Conservation (phyloP, 768 basidiomycete genomes). For the Tricholomella constricta region DNA sequence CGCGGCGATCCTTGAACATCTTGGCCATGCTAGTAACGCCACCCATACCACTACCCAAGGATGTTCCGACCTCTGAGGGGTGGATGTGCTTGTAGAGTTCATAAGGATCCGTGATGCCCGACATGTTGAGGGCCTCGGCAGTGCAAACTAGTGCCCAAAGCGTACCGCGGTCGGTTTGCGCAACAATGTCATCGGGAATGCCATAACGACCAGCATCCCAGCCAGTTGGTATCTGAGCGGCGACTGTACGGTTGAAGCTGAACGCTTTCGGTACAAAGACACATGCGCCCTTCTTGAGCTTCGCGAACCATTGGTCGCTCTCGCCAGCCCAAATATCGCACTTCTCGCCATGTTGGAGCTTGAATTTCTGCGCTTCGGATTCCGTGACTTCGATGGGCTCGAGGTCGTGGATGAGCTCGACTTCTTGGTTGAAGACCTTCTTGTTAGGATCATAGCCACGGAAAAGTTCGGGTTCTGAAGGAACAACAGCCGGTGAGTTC, state of each 20-base stretch:
- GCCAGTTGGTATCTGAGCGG: slow-evolving; percentile 95
- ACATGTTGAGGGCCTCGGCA: slow-evolving; percentile 94
- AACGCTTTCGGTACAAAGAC: slow-evolving; percentile 94
- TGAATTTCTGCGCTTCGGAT: slow-evolving; percentile 92
- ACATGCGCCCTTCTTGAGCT: slow-evolving; percentile 97
- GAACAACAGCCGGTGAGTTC: slow-evolving; percentile 15
- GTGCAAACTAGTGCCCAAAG: slow-evolving; percentile 95
- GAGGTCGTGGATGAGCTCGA: slow-evolving; percentile 94
- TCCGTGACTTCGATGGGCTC: slow-evolving; percentile 94
- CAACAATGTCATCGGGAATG: slow-evolving; percentile 93
- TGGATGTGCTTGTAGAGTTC: slow-evolving; percentile 97
- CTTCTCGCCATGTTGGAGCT: slow-evolving; percentile 94
- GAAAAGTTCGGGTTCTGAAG: slow-evolving; percentile 93
- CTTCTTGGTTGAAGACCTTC: slow-evolving; percentile 96
- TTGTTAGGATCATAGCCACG: slow-evolving; percentile 97
- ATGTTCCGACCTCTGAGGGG: slow-evolving; percentile 93
- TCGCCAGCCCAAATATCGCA: slow-evolving; percentile 93
- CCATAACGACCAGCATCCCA: slow-evolving; percentile 97
- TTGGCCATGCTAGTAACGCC: slow-evolving; percentile 86
- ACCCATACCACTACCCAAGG: slow-evolving; percentile 97
- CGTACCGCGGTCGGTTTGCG: slow-evolving; percentile 89
- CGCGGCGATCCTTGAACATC: slow-evolving; percentile 99
- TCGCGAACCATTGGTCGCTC: slow-evolving; percentile 95
- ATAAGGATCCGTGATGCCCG: slow-evolving; percentile 97
- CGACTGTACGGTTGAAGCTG: slow-evolving; percentile 91